phyloP scores from a whole-genome alignment of 1,139 yeast species.

The Arxiozyma slooffiae region DNA sequence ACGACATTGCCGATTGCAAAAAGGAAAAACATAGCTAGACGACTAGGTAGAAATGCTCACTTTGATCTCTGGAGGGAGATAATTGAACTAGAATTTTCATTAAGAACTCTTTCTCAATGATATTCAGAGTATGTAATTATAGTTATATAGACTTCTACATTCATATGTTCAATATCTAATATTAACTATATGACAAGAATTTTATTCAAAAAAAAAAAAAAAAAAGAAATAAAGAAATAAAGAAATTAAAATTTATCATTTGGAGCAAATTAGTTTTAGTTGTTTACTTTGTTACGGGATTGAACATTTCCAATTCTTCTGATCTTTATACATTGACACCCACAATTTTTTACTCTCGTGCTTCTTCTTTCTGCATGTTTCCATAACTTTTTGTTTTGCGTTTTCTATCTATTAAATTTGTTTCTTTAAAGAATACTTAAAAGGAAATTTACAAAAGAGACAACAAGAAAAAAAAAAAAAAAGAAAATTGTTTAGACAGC shows the following conservation, averaged over 20 bases:
- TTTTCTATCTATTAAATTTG: no score
- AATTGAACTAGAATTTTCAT: conserved; percentile 39
- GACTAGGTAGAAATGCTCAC: conserved; percentile 48
- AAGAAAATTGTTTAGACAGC: no score
- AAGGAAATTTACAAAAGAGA: no score
- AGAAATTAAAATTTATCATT: no score
- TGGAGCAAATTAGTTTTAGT: not conserved
- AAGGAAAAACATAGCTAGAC: conserved; percentile 43
- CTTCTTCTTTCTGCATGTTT: not conserved
- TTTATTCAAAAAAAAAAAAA: no score
- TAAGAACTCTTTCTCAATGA: conserved; percentile 22
- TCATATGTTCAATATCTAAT: not conserved
- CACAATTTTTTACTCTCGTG: not conserved
- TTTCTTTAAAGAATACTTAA: no score
- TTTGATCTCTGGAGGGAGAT: conserved; percentile 62
- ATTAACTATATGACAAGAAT: not conserved
- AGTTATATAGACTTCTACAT: no score
- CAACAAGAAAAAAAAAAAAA: no score
- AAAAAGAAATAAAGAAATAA: no score
- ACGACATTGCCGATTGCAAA: conserved; percentile 48
- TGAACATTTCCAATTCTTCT: not conserved
- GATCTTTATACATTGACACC: not conserved
- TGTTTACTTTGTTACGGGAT: not conserved
- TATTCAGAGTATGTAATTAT: not conserved
- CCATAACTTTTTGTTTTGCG: not conserved